Evolutionary conservation across 129 eudicot genomes (phyloP), one percentile per base, ranked within the genome.

Genomic region (Glebionis coronaria): DNA sequence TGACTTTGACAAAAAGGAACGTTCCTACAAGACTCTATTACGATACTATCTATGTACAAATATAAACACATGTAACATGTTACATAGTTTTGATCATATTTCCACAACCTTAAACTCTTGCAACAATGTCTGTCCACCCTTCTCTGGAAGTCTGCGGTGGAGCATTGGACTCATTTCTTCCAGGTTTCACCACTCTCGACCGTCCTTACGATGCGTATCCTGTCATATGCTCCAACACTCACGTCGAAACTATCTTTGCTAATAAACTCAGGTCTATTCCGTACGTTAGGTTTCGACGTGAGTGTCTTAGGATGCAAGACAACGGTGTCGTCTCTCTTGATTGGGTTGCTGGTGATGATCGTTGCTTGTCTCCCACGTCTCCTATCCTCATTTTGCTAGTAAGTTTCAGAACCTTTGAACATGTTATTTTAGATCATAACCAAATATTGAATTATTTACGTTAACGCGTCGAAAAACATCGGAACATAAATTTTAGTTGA

Each of bases 181-280:
- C 84, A 3, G 86, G 84, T 20, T 78, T 93, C 67, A 78, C 74
- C 11, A 75, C 82, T 60, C 87, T 88, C 1, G 57, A 74, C 42
- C 87, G 77, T 2, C 97, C 99, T 0, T 93, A 93, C 79, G 57
- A 61, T 63, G 70, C 92, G 3, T 93, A 76, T 50, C 95, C 97
- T 5, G 3, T 93, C 1, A 25, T 93, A 38, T 80, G 60, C 8
- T 79, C 79, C 62, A 93, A 93, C 66, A 66, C 90, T 45, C 99
- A 93, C 78, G 44, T 93, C 29, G 99, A 89, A 84, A 93, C 99
- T 15, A 86, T 93, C 10, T 89, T 93, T 47, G 99, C 95, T 23
- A 75, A 95, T 0, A 79, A 54, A 29, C 79, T 80, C 52, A 81
- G 99, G 47, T 80, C 97, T 0, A 77, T 64, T 9, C 99, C 95